Base-by-base conservation (phyloP, 2,329 filamentous ascomycete species). In the Trichoderma simmonsii region DNA sequence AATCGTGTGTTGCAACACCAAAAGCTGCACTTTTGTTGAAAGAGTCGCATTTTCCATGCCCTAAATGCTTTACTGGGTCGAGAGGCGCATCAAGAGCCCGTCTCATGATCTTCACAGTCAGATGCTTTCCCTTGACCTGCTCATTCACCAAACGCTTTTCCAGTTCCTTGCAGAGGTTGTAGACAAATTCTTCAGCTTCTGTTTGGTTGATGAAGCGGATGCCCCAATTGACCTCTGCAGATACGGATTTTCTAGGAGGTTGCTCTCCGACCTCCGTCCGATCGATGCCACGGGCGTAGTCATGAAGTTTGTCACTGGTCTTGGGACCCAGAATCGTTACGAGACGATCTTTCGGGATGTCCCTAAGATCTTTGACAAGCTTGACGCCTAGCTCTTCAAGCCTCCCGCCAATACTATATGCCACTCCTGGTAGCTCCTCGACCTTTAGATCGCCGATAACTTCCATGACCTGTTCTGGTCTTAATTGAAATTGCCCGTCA, bases 211-310 rank as follows among this genome's bases (percentile, higher is more conserved):
- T 90, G 79, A 99, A 99, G 6, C 96, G 91, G 71, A 99, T 97
- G 3, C 97, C 96, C 96, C 96, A 99, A 77, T 96, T 99, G 74
- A 99, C 94, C 80, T 99, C 96, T 1, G 95, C 95, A 2, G 96
- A 98, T 0, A 99, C 94, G 0, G 95, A 98, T 79, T 98, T 99
- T 69, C 96, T 90, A 18, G 93, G 85, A 0, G 92, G 89, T 77
- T 97, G 92, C 71, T 95, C 92, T 36, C 95, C 95, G 6, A 98
- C 93, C 80, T 97, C 94, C 2, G 90, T 86, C 64, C 86, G 88
- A 81, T 99, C 96, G 63, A 98, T 93, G 3, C 96, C 96, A 6
- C 94, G 89, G 26, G 95, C 88, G 80, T 97, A 98, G 66, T 97
- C 94, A 87, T 92, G 95, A 0, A 99, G 85, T 80, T 92, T 97